Evolutionary conservation across 2,329 filamentous ascomycete genomes (phyloP).

Genomic region (Aspergillus sp.): DNA sequence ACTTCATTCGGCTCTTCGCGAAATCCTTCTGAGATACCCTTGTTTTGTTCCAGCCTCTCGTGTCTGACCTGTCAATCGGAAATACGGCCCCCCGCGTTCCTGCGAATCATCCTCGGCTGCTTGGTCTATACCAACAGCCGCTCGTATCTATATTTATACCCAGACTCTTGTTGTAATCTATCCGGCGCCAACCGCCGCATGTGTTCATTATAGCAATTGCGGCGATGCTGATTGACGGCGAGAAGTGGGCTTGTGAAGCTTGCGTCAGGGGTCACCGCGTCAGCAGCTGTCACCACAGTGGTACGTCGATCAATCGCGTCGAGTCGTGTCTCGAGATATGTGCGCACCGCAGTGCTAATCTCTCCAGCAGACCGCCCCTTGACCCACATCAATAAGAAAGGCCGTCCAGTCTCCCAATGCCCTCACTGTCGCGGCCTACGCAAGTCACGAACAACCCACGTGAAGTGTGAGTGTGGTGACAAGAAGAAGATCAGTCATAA

Average conservation of each 20-base stretch:
- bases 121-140: constrained; percentile 10
- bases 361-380: constrained; percentile 69
- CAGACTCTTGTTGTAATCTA: constrained; percentile 10
- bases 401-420: constrained; percentile 94
- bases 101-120: too few species aligned
- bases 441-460: constrained; percentile 88
- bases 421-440: constrained; percentile 91
- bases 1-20: constrained; percentile 6
- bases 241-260: constrained; percentile 96
- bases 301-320: constrained; percentile 51
- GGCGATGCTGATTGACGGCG: constrained; percentile 77
- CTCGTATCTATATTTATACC: constrained; percentile 2
- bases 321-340: constrained; percentile 1
- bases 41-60: neutral
- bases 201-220: constrained; percentile 28
- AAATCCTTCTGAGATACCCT: neutral
- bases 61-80: neutral
- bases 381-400: constrained; percentile 94
- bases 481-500: constrained; percentile 59
- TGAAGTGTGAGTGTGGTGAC: constrained; percentile 94
- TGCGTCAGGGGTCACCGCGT: constrained; percentile 97
- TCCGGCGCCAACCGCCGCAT: constrained; percentile 31
- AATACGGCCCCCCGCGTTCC: too few species aligned
- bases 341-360: constrained; percentile 7
- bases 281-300: constrained; percentile 93